phyloP scores from a whole-genome alignment of 192 early-diverging fungal species.

The Backusella luteola region DNA sequence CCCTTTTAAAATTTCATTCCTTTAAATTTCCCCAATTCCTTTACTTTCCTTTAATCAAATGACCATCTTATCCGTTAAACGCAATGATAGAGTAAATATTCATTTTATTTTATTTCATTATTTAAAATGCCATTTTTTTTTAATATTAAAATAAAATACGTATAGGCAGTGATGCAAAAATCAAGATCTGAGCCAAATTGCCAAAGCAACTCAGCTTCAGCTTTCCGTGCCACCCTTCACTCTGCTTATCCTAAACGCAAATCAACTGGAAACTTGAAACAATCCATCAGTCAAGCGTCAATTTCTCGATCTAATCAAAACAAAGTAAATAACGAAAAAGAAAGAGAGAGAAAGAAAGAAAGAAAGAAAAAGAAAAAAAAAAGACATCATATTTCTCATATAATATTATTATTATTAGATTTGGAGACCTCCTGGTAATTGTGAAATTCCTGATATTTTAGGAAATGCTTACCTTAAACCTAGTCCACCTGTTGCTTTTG shows the following conservation, averaged over 20 bases:
- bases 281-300: slow-evolving; percentile 10
- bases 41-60: slow-evolving; percentile 7
- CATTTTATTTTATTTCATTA: not conserved
- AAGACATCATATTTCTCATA: slow-evolving; percentile 5
- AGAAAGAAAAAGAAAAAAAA: not conserved
- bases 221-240: slow-evolving; percentile 1
- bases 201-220: not conserved
- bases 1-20: slow-evolving; percentile 4
- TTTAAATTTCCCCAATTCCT: not conserved
- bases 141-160: not conserved
- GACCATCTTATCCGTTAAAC: slow-evolving; percentile 7
- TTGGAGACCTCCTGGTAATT: slow-evolving; percentile 36
- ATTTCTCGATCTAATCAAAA: not conserved
- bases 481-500: slow-evolving; percentile 19
- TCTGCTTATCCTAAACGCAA: slow-evolving; percentile 26
- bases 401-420: slow-evolving; percentile 15
- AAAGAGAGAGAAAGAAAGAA: not conserved
- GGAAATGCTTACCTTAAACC: slow-evolving; percentile 37
- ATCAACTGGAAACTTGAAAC: slow-evolving; percentile 28
- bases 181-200: slow-evolving; percentile 32
- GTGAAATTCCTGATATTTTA: slow-evolving; percentile 37
- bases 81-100: slow-evolving; percentile 10
- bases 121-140: not conserved
- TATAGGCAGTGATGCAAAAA: slow-evolving; percentile 24
- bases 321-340: not conserved